phyloP scores from a whole-genome alignment of 441 rosid species.

The Euphorbia celastroides region DNA sequence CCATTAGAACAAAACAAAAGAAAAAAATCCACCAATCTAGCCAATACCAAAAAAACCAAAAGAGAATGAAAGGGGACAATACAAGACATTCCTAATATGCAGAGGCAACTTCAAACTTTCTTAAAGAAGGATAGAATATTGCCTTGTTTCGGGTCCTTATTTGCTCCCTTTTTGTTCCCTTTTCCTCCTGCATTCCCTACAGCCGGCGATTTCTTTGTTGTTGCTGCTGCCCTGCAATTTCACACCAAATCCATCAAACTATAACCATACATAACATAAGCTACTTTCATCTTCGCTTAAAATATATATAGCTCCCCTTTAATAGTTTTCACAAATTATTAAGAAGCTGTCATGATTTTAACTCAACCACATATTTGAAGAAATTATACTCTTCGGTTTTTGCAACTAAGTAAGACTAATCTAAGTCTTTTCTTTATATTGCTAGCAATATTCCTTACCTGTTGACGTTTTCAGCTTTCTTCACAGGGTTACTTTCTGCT shows the following conservation, averaged over 20 bases:
- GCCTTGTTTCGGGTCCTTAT: slow-evolving; percentile 92
- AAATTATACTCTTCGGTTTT: background rate
- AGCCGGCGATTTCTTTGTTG: slow-evolving; percentile 65
- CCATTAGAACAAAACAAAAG: background rate
- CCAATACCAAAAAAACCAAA: no score
- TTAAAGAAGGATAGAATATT: slow-evolving; percentile 80
- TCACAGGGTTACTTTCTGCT: slow-evolving; percentile 22
- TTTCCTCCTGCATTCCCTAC: slow-evolving; percentile 48
- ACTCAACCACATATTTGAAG: background rate
- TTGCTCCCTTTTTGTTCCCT: slow-evolving; percentile 70
- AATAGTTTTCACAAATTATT: background rate
- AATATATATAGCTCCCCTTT: no score
- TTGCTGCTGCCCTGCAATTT: slow-evolving; percentile 42
- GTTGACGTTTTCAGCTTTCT: slow-evolving; percentile 35
- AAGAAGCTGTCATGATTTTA: background rate
- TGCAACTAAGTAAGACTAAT: background rate
- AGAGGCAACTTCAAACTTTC: slow-evolving; percentile 33
- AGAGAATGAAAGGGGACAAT: background rate
- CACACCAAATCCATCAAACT: slow-evolving; percentile 12
- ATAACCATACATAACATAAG: background rate
- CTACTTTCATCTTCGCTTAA: background rate
- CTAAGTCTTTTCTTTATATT: background rate
- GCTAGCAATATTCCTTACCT: slow-evolving; percentile 38
- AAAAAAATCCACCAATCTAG: no score
- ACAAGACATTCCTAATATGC: background rate